Evolutionary conservation across 805 yeast genomes (phyloP).

Genomic region (Schizosaccharomyces japonicus): DNA sequence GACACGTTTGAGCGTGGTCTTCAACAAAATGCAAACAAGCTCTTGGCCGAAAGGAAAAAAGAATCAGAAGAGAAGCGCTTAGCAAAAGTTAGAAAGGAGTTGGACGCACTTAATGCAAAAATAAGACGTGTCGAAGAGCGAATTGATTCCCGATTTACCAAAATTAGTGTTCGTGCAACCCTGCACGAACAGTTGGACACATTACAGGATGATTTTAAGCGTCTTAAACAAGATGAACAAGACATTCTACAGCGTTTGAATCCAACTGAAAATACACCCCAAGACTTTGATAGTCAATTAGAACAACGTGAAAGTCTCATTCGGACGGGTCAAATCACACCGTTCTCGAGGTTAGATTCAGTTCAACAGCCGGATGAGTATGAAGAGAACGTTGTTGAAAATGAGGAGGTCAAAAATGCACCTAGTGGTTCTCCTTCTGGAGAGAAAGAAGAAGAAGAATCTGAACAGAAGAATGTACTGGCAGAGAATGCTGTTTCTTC

Average conservation of each 20-base stretch:
- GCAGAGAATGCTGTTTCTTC: constrained; percentile 7
- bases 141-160: constrained; percentile 16
- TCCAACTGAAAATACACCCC: constrained; percentile 34
- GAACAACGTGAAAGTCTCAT: constrained; percentile 56
- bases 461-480: constrained; percentile 24
- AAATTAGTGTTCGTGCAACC: constrained; percentile 41
- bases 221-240: neutral
- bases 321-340: constrained; percentile 80
- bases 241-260: constrained; percentile 23
- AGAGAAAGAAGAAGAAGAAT: constrained; percentile 18
- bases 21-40: constrained; percentile 37
- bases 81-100: constrained; percentile 34
- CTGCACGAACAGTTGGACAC: constrained; percentile 27
- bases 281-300: constrained; percentile 30
- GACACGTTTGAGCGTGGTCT: constrained; percentile 51
- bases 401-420: neutral
- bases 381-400: constrained; percentile 5
- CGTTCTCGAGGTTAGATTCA: constrained; percentile 52
- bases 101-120: constrained; percentile 17
- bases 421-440: neutral
- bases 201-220: constrained; percentile 29
- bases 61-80: constrained; percentile 57
- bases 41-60: constrained; percentile 34
- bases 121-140: constrained; percentile 26
- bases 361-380: constrained; percentile 23